A percentile compares a stretch with the other conserved stretches of the same genome.
These are phyloP conservation scores for Aspergillus quadrilineatus DNA, from an alignment of 2,329 filamentous ascomycete genomes.

Conservation along the genomic window DNA sequence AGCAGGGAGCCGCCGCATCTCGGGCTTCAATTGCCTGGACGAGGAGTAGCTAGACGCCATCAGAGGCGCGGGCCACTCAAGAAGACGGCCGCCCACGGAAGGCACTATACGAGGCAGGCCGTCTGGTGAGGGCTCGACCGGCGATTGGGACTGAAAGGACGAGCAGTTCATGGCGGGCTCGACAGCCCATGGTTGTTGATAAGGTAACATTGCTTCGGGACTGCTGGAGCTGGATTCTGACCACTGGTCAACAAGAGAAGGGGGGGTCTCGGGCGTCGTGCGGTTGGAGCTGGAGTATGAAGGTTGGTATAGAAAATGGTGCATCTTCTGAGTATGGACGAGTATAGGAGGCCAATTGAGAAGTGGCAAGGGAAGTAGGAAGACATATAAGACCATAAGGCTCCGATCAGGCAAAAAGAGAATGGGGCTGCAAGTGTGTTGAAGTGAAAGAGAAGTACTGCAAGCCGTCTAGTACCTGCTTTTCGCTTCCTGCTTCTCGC, in stretches of 20 bases:
- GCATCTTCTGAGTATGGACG: conserved; percentile 22
- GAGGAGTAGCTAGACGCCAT: conserved; percentile 15
- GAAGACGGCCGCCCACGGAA: conserved; percentile 6
- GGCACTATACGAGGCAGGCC: conserved; percentile 16
- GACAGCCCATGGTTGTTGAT: conserved; percentile 18
- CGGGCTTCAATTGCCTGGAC: conserved; percentile 17
- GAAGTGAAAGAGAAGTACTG: conserved; percentile 1
- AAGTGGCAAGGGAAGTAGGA: not conserved
- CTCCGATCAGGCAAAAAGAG: conserved; percentile 10
- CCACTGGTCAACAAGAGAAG: conserved; percentile 24
- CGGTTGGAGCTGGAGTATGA: conserved; percentile 1
- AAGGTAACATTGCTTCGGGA: conserved; percentile 19
- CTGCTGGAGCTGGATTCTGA: conserved; percentile 23
- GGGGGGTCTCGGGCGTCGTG: conserved; percentile 20
- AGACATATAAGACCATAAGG: conserved; percentile 4
- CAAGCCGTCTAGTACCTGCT: conserved; percentile 7
- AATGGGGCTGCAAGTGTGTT: conserved; percentile 9
- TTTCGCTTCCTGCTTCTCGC: not conserved
- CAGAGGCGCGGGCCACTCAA: conserved; percentile 15
- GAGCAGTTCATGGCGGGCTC: conserved; percentile 16
- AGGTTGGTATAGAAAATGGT: conserved; percentile 21
- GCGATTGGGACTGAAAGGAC: conserved; percentile 14
- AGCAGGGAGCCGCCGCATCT: conserved; percentile 11
- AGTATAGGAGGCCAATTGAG: not conserved
- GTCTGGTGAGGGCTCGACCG: conserved; percentile 8